Conservation (phyloP, 441 rosid species). For the Populus tomentosa region DNA sequence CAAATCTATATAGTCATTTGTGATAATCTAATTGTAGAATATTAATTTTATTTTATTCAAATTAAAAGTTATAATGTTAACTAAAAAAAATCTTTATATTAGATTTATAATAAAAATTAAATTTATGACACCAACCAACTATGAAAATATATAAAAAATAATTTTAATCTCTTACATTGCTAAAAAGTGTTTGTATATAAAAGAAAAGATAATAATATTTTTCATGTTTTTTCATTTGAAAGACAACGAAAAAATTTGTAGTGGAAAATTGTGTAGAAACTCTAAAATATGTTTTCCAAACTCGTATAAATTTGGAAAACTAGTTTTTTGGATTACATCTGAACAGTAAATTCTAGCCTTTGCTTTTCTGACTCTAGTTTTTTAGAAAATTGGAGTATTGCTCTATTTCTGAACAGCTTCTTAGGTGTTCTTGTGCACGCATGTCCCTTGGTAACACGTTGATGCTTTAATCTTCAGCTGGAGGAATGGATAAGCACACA, state of each 20-base stretch:
- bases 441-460: not conserved
- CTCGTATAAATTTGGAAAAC: not conserved
- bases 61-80: not conserved
- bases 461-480: not conserved
- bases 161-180: no score
- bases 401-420: not conserved
- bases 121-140: no score
- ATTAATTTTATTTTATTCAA: not conserved
- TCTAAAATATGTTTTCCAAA: not conserved
- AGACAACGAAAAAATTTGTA: no score
- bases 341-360: not conserved
- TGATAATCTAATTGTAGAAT: not conserved
- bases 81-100: no score
- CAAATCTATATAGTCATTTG: not conserved
- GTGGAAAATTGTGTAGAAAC: not conserved
- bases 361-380: not conserved
- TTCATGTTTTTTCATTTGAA: no score
- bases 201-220: no score
- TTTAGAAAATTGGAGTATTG: not conserved
- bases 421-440: not conserved
- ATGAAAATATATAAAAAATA: no score
- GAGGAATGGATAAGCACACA: not conserved
- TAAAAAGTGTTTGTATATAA: no score
- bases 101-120: no score
- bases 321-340: not conserved